Evolutionary conservation across 176 grass and related monocot genomes (phyloP).

Genomic region (Aegilops tauschii): DNA sequence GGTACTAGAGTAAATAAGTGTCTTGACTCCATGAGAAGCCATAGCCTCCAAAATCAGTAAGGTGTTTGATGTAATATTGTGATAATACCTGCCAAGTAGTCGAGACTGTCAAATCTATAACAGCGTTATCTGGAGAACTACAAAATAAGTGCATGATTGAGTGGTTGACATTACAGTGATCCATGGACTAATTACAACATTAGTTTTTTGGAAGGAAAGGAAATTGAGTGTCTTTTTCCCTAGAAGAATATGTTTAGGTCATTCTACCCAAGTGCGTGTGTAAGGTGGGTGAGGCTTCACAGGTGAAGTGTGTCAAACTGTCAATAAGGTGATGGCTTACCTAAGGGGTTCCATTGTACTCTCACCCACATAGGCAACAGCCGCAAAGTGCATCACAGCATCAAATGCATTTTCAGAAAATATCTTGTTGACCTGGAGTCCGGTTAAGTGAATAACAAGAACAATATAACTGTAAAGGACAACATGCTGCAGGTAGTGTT

Average conservation of each 20-base stretch:
- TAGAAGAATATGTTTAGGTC: not conserved
- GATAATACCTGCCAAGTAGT: slow-evolving; percentile 62
- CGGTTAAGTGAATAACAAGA: slow-evolving; percentile 41
- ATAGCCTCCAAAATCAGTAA: slow-evolving; percentile 74
- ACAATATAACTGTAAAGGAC: not conserved
- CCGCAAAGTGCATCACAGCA: slow-evolving; percentile 83
- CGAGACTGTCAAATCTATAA: slow-evolving; percentile 24
- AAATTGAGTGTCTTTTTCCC: not conserved
- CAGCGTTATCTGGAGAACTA: not conserved
- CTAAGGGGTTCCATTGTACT: slow-evolving; percentile 74
- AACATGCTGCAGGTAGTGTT: not conserved
- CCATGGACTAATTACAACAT: not conserved
- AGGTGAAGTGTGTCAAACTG: slow-evolving; percentile 3
- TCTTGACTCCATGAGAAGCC: slow-evolving; percentile 68
- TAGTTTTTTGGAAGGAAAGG: not conserved
- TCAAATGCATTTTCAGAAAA: slow-evolving; percentile 83
- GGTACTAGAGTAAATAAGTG: slow-evolving; percentile 82
- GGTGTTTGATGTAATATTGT: slow-evolving; percentile 83
- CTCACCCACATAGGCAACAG: slow-evolving; percentile 86
- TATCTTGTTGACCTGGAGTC: slow-evolving; percentile 60
- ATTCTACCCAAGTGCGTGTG: not conserved
- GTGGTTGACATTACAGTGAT: not conserved
- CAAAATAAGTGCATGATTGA: slow-evolving; percentile 13
- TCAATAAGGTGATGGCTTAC: slow-evolving; percentile 27
- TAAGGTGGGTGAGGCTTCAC: slow-evolving; percentile 4